Evolutionary conservation across 2,329 filamentous ascomycete genomes (phyloP), one percentile per base, ranked within the genome.

Genomic region (Trichoderma citrinoviride): DNA sequence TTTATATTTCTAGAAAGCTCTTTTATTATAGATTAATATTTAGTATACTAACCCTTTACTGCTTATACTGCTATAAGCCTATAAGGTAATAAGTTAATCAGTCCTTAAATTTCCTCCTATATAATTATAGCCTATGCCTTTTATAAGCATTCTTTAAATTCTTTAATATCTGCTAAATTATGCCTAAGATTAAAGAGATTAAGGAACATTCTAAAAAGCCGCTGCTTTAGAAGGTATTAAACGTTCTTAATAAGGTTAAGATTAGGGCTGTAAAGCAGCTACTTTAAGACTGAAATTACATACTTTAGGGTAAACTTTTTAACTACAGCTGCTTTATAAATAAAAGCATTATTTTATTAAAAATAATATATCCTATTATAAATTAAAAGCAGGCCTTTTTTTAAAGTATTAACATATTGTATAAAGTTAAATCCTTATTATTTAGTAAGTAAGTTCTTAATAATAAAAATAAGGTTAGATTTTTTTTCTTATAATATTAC

Each of bases 181-280:
- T 17, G 33, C 15, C 23, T 27, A 5, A 29, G 47, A 23, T 58
- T 19, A 17, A 25, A 58, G 19, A 58, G 55, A 46, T 37, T 1
- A 47, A 25, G 41, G 27, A 46, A 58, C 47, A 58, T 27, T 47
- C 33, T 2, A 58, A 58, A 46, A 46, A 58, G 23, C 55, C 23
- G 33, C 3, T 14, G 21, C 41, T 58, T 58, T 12, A 58, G 19
- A 15, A 47, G 33, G n/a, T 27, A 15, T 41, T 41, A 58, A 2
- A 58, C 14, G 15, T 58, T 21, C 15, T 58, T 40, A 17, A 58
- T 58, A 17, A 25, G 55, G 55, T 58, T 58, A 21, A 58, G 55
- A 58, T 58, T 19, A 5, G 54, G 55, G 40, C 40, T 46, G 21
- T 58, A 47, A 27, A 21, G 8, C 4, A 19, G 40, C 40, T 6